A percentile compares a stretch with the other conserved stretches of the same genome.
These are phyloP conservation scores for Flaveria bidentis DNA, from an alignment of 129 eudicot species.

Conservation along the genomic window DNA sequence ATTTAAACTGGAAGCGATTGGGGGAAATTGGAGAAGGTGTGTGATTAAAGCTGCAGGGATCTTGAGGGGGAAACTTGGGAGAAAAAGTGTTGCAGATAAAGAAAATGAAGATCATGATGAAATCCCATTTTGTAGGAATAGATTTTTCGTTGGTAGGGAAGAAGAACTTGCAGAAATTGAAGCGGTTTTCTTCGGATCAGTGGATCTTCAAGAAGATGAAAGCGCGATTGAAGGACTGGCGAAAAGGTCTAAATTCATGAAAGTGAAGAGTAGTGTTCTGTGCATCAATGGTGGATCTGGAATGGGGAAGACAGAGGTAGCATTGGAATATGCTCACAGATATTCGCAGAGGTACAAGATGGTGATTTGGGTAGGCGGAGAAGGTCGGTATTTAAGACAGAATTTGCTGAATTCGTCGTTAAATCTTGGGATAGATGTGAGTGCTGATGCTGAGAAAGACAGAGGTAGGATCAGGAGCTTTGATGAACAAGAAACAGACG, in stretches of 20 bases:
- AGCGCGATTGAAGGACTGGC: conserved; percentile 53
- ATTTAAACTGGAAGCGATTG: conserved; percentile 56
- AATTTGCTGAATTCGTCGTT: conserved; percentile 65
- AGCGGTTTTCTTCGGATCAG: conserved; percentile 53
- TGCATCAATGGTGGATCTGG: conserved; percentile 78
- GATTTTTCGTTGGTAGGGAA: conserved; percentile 69
- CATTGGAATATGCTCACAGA: conserved; percentile 75
- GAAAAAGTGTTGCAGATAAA: conserved; percentile 68
- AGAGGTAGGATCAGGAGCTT: conserved; percentile 81
- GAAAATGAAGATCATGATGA: conserved; percentile 55
- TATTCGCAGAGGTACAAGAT: conserved; percentile 72
- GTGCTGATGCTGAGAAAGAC: conserved; percentile 86
- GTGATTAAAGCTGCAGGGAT: conserved; percentile 61
- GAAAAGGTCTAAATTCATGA: conserved; percentile 59
- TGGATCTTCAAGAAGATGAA: conserved; percentile 53
- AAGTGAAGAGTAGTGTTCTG: conserved; percentile 58
- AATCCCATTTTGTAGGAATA: conserved; percentile 66
- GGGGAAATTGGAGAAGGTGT: conserved; percentile 81
- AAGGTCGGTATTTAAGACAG: conserved; percentile 73
- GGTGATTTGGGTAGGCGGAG: conserved; percentile 95
- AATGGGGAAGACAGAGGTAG: conserved; percentile 83
- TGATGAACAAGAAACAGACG: conserved; percentile 87
- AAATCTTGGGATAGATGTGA: conserved; percentile 70
- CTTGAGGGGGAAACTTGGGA: conserved; percentile 71
- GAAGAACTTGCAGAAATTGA: conserved; percentile 72